phyloP scores from a whole-genome alignment of 495 filamentous ascomycete genomes.

The Halenospora varia region DNA sequence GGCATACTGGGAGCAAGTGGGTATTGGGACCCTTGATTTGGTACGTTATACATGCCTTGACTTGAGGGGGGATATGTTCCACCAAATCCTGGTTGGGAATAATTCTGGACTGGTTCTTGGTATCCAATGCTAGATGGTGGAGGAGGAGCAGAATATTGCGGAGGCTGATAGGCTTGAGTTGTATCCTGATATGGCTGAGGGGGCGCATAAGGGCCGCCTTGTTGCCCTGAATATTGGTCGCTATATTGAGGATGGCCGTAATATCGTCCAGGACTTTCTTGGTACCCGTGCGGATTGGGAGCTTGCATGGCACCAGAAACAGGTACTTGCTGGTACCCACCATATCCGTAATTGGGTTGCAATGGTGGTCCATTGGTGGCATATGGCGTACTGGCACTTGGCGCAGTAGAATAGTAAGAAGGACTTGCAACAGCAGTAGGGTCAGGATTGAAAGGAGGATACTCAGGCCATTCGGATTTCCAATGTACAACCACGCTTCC shows the following conservation, averaged over 20 bases:
- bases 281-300: conserved; percentile 28
- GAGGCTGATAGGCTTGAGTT: conserved; percentile 16
- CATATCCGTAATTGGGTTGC: conserved; percentile 26
- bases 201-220: conserved; percentile 33
- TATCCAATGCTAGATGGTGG: conserved; percentile 6
- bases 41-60: conserved; percentile 24
- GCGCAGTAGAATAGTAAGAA: conserved; percentile 18
- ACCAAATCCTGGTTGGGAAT: conserved; percentile 29
- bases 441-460: conserved; percentile 63
- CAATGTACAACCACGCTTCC: conserved; percentile 70
- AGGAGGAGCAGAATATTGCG: conserved; percentile 19
- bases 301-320: conserved; percentile 16
- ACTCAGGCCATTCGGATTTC: conserved; percentile 74
- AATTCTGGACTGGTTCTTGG: conserved; percentile 20
- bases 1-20: conserved; percentile 19
- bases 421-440: conserved; percentile 24
- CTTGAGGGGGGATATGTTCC: conserved; percentile 26
- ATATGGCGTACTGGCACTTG: conserved; percentile 17
- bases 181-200: conserved; percentile 21
- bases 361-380: conserved; percentile 6
- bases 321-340: conserved; percentile 33
- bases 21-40: conserved; percentile 20
- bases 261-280: conserved; percentile 33
- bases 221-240: conserved; percentile 31
- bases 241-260: conserved; percentile 35